Conservation (phyloP, 768 basidiomycete genomes). For the Kockovaella imperatae region DNA sequence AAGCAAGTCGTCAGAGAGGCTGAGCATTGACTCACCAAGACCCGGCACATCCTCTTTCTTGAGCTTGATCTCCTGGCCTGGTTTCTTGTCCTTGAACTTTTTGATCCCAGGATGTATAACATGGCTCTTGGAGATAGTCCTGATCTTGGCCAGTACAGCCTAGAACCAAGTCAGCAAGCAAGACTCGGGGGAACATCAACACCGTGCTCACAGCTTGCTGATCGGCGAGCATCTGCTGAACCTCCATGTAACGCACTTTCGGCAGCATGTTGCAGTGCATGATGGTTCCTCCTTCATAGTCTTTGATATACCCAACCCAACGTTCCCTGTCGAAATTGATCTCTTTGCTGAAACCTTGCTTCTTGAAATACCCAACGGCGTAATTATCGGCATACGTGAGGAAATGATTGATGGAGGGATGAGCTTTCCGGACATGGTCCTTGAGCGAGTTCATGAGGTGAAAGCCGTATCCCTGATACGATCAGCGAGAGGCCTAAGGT, state of each 20-base stretch:
- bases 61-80: slow-evolving; percentile 46
- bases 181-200: background rate
- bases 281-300: slow-evolving; percentile 97
- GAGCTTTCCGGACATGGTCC: slow-evolving; percentile 72
- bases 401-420: slow-evolving; percentile 86
- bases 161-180: slow-evolving; percentile 13
- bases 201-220: slow-evolving; percentile 61
- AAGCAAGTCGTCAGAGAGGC: slow-evolving; percentile 1
- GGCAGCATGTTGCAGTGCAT: slow-evolving; percentile 91
- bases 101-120: slow-evolving; percentile 71
- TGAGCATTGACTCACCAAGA: slow-evolving; percentile 54
- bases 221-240: slow-evolving; percentile 60
- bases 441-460: slow-evolving; percentile 99
- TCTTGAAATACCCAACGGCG: slow-evolving; percentile 97
- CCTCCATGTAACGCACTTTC: slow-evolving; percentile 81
- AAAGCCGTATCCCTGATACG: slow-evolving; percentile 79
- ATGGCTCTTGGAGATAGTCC: slow-evolving; percentile 77
- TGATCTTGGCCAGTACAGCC: slow-evolving; percentile 80
- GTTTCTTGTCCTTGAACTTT: slow-evolving; percentile 60
- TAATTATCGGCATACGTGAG: slow-evolving; percentile 98
- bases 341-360: slow-evolving; percentile 97
- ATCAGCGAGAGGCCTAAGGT: background rate
- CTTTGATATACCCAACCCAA: slow-evolving; percentile 99
- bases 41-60: slow-evolving; percentile 81
- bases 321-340: slow-evolving; percentile 80